Conservation (phyloP, 768 basidiomycete genomes). For the Mycena capillaripes region DNA sequence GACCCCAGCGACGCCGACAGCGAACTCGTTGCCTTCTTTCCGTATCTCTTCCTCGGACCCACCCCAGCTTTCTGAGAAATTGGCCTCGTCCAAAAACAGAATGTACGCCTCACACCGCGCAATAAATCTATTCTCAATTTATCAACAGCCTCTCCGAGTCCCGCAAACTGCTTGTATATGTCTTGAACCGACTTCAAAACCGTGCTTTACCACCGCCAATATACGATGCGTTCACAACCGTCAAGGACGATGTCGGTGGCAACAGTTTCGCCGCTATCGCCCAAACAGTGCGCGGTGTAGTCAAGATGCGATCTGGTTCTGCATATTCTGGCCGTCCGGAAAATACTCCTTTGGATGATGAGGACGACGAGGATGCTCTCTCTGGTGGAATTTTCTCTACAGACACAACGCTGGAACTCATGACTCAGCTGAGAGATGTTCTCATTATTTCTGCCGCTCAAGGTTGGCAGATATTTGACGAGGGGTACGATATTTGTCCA, state of each 20-base stretch:
- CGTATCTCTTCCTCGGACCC: conserved; percentile 37
- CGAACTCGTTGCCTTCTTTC: conserved; percentile 39
- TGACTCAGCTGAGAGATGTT: conserved; percentile 74
- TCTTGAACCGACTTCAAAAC: conserved; percentile 73
- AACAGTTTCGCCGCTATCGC: conserved; percentile 57
- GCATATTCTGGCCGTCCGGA: conserved; percentile 39
- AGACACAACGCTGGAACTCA: conserved; percentile 74
- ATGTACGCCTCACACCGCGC: not conserved
- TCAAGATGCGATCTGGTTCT: conserved; percentile 49
- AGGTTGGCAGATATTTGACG: conserved; percentile 76
- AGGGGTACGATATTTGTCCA: conserved; percentile 52
- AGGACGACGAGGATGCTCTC: conserved; percentile 66
- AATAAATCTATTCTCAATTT: not conserved
- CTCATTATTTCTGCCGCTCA: conserved; percentile 67
- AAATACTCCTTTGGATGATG: conserved; percentile 51
- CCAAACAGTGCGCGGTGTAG: conserved; percentile 59
- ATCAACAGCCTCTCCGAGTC: conserved; percentile 66
- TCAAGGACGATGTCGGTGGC: conserved; percentile 42
- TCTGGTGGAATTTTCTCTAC: conserved; percentile 66
- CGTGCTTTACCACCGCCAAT: conserved; percentile 68
- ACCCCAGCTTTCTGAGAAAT: conserved; percentile 35
- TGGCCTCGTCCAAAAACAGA: conserved; percentile 48
- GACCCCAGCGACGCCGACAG: conserved; percentile 43
- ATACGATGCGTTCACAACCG: conserved; percentile 55
- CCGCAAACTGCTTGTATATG: conserved; percentile 76